Evolutionary conservation across 176 grass and related monocot species (phyloP).

Genomic region (Ananas comosus): DNA sequence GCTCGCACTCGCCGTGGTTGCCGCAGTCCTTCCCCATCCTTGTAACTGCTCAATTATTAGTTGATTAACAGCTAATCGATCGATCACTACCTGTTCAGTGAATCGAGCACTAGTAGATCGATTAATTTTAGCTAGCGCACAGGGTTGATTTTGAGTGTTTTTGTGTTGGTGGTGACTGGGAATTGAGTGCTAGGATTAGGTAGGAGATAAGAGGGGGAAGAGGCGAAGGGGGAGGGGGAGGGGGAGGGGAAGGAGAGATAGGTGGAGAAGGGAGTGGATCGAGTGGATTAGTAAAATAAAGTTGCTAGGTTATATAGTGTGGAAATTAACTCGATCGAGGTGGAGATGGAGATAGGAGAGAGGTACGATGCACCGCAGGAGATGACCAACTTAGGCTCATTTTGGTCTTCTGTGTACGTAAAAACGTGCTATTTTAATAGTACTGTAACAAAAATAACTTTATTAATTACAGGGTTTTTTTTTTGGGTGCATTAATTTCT

Average conservation of each 20-base stretch:
- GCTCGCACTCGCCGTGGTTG: slow-evolving; percentile 42
- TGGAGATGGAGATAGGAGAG: background rate
- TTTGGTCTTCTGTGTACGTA: no score
- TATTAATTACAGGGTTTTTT: no score
- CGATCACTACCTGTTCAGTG: no score
- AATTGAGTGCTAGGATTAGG: slow-evolving; percentile 8
- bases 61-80: no score
- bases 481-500: no score
- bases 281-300: background rate
- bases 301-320: background rate
- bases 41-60: no score
- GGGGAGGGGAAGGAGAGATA: background rate
- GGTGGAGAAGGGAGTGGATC: background rate
- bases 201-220: background rate
- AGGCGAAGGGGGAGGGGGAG: background rate
- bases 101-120: no score
- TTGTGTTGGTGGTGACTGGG: slow-evolving; percentile 13
- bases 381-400: no score
- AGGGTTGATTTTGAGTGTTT: no score
- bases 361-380: background rate
- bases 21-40: slow-evolving; percentile 58
- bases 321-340: background rate
- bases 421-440: no score
- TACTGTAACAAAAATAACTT: no score
- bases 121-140: no score